phyloP scores from a whole-genome alignment of 805 yeast species.

The Zygotorulaspora sp. region DNA sequence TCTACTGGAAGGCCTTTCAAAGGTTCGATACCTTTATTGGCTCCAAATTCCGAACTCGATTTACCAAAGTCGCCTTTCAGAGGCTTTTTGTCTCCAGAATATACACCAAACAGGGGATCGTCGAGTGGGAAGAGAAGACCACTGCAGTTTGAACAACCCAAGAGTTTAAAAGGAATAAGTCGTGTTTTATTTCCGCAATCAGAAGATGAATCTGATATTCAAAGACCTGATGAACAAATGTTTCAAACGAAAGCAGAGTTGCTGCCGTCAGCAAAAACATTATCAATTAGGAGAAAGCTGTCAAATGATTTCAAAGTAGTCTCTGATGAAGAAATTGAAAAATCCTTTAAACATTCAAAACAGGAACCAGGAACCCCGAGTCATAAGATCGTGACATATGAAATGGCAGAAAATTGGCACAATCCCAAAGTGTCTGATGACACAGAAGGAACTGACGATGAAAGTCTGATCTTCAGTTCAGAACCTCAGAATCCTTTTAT shows the following conservation, averaged over 20 bases:
- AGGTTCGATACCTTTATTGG: slow-evolving; percentile 13
- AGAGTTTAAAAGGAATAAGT: slow-evolving; percentile 19
- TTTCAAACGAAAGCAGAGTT: slow-evolving; percentile 10
- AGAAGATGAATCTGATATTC: slow-evolving; percentile 8
- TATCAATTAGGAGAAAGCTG: slow-evolving; percentile 17
- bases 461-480: slow-evolving; percentile 1
- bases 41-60: slow-evolving; percentile 13
- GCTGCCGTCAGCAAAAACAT: slow-evolving; percentile 23
- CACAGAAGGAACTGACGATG: slow-evolving; percentile 14
- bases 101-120: slow-evolving; percentile 27
- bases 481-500: slow-evolving; percentile 16
- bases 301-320: slow-evolving; percentile 3
- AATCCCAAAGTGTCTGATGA: slow-evolving; percentile 20
- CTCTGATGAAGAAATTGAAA: slow-evolving; percentile 16
- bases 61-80: slow-evolving; percentile 17
- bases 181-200: slow-evolving; percentile 26
- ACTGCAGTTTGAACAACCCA: slow-evolving; percentile 12
- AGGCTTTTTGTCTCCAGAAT: slow-evolving; percentile 34
- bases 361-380: slow-evolving; percentile 36
- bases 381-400: slow-evolving; percentile 33
- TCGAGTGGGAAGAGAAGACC: slow-evolving; percentile 14
- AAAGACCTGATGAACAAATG: slow-evolving; percentile 4
- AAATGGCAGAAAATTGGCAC: slow-evolving; percentile 35
- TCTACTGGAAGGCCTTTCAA: slow-evolving; percentile 21
- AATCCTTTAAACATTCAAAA: slow-evolving; percentile 15